A percentile compares a stretch with the other conserved stretches of the same genome.
Conservation (phyloP, 139 green algal genomes). For the Micractinium conductrix region DNA sequence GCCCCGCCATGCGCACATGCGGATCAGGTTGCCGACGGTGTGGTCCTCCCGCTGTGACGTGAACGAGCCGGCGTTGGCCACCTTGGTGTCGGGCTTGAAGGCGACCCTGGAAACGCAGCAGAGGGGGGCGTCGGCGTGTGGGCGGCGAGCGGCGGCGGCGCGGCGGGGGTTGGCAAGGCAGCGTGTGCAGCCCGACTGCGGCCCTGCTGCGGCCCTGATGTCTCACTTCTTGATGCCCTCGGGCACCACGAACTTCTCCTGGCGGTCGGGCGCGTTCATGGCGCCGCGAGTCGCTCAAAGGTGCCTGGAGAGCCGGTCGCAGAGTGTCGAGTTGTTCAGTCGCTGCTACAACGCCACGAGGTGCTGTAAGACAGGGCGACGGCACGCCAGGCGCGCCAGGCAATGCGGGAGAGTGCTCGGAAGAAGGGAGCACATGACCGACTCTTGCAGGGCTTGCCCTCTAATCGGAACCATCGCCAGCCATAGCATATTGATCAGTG, state of each 20-base stretch:
- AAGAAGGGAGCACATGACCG: too few species aligned
- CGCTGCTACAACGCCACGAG: too few species aligned
- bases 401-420: too few species aligned
- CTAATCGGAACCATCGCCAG: too few species aligned
- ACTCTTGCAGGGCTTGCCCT: too few species aligned
- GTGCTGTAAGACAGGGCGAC: too few species aligned
- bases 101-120: conserved; percentile 61
- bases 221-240: conserved; percentile 79
- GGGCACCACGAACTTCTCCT: conserved; percentile 92
- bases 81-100: conserved; percentile 86
- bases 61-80: conserved; percentile 89
- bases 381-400: too few species aligned
- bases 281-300: too few species aligned
- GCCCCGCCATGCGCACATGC: conserved; percentile 78
- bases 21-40: conserved; percentile 94
- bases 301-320: too few species aligned
- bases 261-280: conserved; percentile 81
- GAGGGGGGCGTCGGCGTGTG: background rate
- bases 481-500: too few species aligned
- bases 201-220: background rate
- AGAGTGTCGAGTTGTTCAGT: too few species aligned
- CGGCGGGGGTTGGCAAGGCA: background rate
- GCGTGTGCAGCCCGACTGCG: background rate
- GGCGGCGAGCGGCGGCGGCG: background rate
- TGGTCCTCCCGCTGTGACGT: conserved; percentile 92